These are phyloP conservation scores for Whalleya microplaca DNA, from an alignment of 2,329 filamentous ascomycete species.

Conservation along the genomic window DNA sequence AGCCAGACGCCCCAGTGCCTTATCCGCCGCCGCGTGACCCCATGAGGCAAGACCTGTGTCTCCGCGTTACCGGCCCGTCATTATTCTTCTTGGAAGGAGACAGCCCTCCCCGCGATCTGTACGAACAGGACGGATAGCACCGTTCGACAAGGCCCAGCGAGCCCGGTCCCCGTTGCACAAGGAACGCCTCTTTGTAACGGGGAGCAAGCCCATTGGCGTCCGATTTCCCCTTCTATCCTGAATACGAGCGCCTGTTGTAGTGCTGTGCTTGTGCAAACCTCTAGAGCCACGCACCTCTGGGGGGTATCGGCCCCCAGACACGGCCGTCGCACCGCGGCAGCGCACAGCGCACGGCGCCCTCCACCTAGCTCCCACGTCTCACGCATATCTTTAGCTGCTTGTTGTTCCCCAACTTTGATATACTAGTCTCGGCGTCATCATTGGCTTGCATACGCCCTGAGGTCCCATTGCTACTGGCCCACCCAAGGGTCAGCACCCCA, in stretches of 20 bases:
- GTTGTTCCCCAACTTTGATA: conserved; percentile 30
- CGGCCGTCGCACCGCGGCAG: conserved; percentile 39
- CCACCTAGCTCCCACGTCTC: conserved; percentile 33
- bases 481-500: conserved; percentile 31
- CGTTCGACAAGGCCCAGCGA: conserved; percentile 33
- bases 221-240: conserved; percentile 31
- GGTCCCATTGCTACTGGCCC: conserved; percentile 32
- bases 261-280: conserved; percentile 32
- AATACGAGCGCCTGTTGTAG: conserved; percentile 40
- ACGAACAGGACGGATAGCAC: conserved; percentile 35
- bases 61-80: conserved; percentile 35
- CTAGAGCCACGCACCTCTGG: conserved; percentile 29
- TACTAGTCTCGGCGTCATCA: conserved; percentile 31
- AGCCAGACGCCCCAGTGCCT: conserved; percentile 41
- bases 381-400: conserved; percentile 35
- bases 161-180: conserved; percentile 37
- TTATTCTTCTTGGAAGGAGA: conserved; percentile 31
- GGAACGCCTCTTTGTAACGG: conserved; percentile 40
- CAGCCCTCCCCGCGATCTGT: conserved; percentile 36
- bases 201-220: conserved; percentile 40
- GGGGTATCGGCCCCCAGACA: conserved; percentile 32
- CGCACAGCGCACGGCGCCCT: conserved; percentile 38
- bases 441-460: conserved; percentile 36
- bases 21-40: conserved; percentile 43
- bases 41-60: conserved; percentile 35